phyloP scores from a whole-genome alignment of 2,329 filamentous ascomycete species.

The Fusarium lateritium region DNA sequence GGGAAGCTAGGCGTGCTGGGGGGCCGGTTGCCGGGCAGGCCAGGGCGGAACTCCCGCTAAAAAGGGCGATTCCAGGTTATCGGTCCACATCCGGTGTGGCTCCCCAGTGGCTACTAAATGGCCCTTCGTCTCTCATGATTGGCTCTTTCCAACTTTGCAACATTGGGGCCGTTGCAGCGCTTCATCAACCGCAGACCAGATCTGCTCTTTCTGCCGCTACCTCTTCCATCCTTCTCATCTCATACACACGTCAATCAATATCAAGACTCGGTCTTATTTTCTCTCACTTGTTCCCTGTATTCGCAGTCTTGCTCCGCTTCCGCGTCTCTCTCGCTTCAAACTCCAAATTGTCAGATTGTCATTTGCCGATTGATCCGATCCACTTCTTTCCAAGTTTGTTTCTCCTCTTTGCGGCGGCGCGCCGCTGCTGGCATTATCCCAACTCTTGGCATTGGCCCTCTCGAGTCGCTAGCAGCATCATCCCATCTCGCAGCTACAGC shows the following conservation, averaged over 20 bases:
- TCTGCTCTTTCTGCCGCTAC: conserved; percentile 29
- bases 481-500: conserved; percentile 9
- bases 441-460: conserved; percentile 31
- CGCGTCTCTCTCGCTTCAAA: conserved; percentile 26
- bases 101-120: conserved; percentile 14
- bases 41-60: conserved; percentile 43
- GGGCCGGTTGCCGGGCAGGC: conserved; percentile 40
- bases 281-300: conserved; percentile 40
- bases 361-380: conserved; percentile 26
- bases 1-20: background rate
- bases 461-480: conserved; percentile 12
- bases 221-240: conserved; percentile 25
- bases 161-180: conserved; percentile 44
- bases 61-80: conserved; percentile 39
- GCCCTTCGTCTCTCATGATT: conserved; percentile 27
- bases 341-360: conserved; percentile 23
- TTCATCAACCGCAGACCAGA: conserved; percentile 43
- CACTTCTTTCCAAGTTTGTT: conserved; percentile 23
- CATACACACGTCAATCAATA: conserved; percentile 27
- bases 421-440: conserved; percentile 44
- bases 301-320: conserved; percentile 26
- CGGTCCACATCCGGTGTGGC: conserved; percentile 47
- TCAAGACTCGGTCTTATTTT: conserved; percentile 22
- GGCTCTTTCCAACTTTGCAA: conserved; percentile 37
- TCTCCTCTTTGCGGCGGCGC: conserved; percentile 37